Evolutionary conservation across 2,329 filamentous ascomycete genomes (phyloP).

Genomic region (Mollisiaceae sp.): DNA sequence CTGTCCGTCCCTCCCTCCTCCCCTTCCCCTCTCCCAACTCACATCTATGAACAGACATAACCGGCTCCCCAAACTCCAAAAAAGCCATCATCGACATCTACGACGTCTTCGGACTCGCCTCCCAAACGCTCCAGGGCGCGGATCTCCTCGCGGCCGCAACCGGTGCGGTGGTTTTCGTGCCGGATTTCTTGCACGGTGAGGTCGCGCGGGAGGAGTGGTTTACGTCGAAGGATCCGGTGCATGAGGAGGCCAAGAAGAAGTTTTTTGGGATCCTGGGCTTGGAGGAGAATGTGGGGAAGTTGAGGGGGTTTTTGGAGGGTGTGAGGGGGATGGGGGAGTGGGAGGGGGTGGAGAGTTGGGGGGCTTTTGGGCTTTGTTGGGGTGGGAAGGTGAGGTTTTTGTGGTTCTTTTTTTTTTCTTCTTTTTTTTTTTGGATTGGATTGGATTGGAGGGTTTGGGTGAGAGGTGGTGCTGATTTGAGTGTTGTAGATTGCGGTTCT

Average conservation of each 20-base stretch:
- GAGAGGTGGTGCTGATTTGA: background rate
- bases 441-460: background rate
- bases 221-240: constrained; percentile 35
- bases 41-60: constrained; percentile 46
- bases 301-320: constrained; percentile 41
- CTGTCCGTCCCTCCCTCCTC: constrained; percentile 19
- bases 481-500: constrained; percentile 28
- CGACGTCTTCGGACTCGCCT: constrained; percentile 72
- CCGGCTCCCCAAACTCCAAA: constrained; percentile 50
- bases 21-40: background rate
- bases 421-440: constrained; percentile 1
- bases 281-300: background rate
- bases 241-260: background rate
- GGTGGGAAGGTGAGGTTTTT: constrained; percentile 39
- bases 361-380: constrained; percentile 37
- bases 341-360: constrained; percentile 54
- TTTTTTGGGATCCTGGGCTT: constrained; percentile 11
- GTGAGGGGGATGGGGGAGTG: constrained; percentile 53
- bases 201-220: constrained; percentile 52
- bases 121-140: constrained; percentile 71
- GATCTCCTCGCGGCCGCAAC: constrained; percentile 64
- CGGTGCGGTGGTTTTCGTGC: constrained; percentile 74
- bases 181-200: constrained; percentile 82
- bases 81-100: constrained; percentile 63
- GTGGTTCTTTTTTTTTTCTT: too few relatives aligned